Conservation (phyloP, 2,329 filamentous ascomycete species). For the Cordyceps farinosa region DNA sequence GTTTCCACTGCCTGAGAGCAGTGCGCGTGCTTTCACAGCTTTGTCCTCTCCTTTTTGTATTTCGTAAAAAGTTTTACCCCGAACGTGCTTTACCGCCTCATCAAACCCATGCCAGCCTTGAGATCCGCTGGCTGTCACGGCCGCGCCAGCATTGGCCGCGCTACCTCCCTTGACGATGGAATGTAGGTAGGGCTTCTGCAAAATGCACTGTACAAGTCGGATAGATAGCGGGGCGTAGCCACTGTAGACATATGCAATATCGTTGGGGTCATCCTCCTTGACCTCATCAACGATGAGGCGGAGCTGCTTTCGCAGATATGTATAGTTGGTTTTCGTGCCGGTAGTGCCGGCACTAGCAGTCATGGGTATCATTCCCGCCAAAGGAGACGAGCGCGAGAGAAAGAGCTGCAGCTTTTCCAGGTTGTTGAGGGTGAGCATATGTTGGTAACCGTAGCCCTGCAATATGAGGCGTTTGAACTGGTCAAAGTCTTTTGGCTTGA, state of each 20-base stretch:
- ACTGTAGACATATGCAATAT: constrained; percentile 96
- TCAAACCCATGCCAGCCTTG: constrained; percentile 94
- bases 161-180: constrained; percentile 64
- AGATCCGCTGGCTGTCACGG: constrained; percentile 51
- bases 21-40: constrained; percentile 78
- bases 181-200: constrained; percentile 84
- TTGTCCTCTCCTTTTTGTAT: constrained; percentile 91
- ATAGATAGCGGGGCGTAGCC: constrained; percentile 93
- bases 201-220: constrained; percentile 83
- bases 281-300: constrained; percentile 94
- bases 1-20: constrained; percentile 73
- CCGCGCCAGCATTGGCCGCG: constrained; percentile 28
- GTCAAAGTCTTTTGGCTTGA: constrained; percentile 85
- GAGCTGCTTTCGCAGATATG: constrained; percentile 78
- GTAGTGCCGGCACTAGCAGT: constrained; percentile 50
- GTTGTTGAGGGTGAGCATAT: constrained; percentile 81
- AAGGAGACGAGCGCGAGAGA: constrained; percentile 69
- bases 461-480: constrained; percentile 82
- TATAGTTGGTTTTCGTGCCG: constrained; percentile 84
- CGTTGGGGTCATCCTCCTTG: constrained; percentile 88
- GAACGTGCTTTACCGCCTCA: constrained; percentile 81
- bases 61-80: constrained; percentile 87
- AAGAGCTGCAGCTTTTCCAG: constrained; percentile 89
- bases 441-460: constrained; percentile 92
- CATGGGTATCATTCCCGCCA: constrained; percentile 79